These are phyloP conservation scores for Leptodermis oblonga DNA, from an alignment of 257 asterid species.

Conservation along the genomic window DNA sequence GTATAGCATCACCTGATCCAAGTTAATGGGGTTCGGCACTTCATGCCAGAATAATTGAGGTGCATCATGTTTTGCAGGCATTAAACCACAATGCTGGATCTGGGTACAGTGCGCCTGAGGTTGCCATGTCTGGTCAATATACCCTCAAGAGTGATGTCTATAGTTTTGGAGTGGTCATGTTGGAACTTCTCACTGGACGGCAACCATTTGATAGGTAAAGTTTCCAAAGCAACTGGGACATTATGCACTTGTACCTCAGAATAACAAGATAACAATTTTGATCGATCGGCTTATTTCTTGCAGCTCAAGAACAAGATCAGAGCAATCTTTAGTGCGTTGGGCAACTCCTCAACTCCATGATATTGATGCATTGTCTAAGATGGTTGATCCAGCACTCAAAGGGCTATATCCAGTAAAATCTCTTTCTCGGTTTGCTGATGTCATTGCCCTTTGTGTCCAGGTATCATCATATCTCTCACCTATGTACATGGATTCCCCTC, in stretches of 20 bases:
- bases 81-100: conserved; percentile 38
- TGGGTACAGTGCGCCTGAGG: conserved; percentile 89
- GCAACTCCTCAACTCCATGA: conserved; percentile 98
- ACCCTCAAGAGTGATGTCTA: conserved; percentile 88
- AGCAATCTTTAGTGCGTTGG: conserved; percentile 94
- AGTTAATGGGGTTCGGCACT: neutral
- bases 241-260: neutral
- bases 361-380: conserved; percentile 83
- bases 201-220: conserved; percentile 80
- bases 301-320: conserved; percentile 78
- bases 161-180: conserved; percentile 95
- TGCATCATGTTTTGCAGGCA: conserved; percentile 38
- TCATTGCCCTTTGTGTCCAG: conserved; percentile 96
- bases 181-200: conserved; percentile 90
- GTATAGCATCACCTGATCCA: neutral
- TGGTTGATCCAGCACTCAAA: conserved; percentile 94
- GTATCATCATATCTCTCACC: conserved; percentile 24
- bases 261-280: neutral
- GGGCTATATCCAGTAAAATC: conserved; percentile 92
- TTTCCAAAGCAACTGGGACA: neutral
- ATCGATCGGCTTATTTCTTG: neutral
- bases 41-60: neutral
- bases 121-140: conserved; percentile 77
- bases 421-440: conserved; percentile 92
- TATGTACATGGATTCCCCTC: neutral